Evolutionary conservation across 164 flowering plant species (phyloP).

Genomic region (Chimonanthus praecox): DNA sequence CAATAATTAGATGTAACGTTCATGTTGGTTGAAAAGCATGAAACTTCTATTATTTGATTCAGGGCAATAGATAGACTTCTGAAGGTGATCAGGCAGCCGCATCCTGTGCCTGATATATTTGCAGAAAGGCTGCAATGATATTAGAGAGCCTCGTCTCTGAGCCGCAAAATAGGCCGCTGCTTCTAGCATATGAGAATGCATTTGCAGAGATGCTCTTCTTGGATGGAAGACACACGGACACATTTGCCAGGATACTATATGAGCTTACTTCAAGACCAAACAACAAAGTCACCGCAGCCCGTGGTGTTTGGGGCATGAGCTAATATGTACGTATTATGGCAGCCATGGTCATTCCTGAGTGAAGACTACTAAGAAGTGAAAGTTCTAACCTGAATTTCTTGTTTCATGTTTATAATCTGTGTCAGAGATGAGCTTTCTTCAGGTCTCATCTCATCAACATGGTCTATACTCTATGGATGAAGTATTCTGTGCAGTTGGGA

Average conservation of each 20-base stretch:
- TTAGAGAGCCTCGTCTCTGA: slow-evolving; percentile 82
- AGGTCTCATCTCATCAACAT: no score
- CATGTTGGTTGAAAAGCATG: background rate
- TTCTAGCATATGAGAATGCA: slow-evolving; percentile 82
- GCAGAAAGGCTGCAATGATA: slow-evolving; percentile 87
- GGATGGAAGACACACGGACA: slow-evolving; percentile 71
- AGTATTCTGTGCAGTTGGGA: no score
- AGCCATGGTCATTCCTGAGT: no score
- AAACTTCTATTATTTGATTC: slow-evolving; percentile 3
- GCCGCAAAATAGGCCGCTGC: slow-evolving; percentile 74
- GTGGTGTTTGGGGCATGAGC: slow-evolving; percentile 87
- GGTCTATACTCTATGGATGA: no score
- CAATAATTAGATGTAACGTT: background rate
- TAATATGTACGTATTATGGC: slow-evolving; percentile 4
- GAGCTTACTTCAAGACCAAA: slow-evolving; percentile 83
- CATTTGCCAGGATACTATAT: slow-evolving; percentile 83
- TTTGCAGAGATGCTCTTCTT: slow-evolving; percentile 85
- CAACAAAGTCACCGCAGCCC: slow-evolving; percentile 63
- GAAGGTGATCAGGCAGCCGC: slow-evolving; percentile 74
- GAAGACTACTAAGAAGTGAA: no score
- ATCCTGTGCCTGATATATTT: slow-evolving; percentile 90
- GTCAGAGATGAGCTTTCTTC: no score
- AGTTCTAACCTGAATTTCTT: no score
- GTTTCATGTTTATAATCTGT: no score
- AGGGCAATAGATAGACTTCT: slow-evolving; percentile 91